phyloP scores from a whole-genome alignment of 2,329 filamentous ascomycete species.

The Trichoderma brevicompactum region DNA sequence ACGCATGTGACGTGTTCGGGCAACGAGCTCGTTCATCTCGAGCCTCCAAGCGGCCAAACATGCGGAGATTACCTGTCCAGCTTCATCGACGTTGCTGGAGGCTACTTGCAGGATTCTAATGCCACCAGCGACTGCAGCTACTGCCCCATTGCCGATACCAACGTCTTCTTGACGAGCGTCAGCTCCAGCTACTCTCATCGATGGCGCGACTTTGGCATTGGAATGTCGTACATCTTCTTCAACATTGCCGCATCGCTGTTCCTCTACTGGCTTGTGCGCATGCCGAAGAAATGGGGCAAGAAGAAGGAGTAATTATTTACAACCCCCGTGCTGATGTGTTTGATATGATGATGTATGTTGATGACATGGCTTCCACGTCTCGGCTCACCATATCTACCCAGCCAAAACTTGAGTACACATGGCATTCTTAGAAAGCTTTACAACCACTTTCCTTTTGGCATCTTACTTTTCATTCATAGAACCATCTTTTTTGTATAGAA shows the following conservation, averaged over 20 bases:
- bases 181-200: conserved; percentile 16
- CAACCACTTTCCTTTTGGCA: not conserved
- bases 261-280: conserved; percentile 23
- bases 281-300: conserved; percentile 48
- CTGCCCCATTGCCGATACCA: conserved; percentile 20
- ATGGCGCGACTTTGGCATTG: conserved; percentile 25
- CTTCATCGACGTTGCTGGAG: conserved; percentile 47
- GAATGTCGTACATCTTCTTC: conserved; percentile 16
- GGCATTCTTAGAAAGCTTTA: too few species aligned
- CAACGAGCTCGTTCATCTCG: conserved; percentile 55
- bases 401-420: too few species aligned
- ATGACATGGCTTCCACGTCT: too few species aligned
- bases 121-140: conserved; percentile 18
- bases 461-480: conserved; percentile 1
- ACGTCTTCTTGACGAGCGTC: conserved; percentile 17
- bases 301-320: conserved; percentile 5
- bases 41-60: conserved; percentile 55
- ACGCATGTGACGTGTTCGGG: conserved; percentile 52
- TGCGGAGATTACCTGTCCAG: conserved; percentile 61
- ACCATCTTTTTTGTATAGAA: not conserved
- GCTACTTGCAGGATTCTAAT: conserved; percentile 6
- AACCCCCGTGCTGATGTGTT: not conserved
- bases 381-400: too few species aligned
- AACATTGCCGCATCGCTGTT: conserved; percentile 22
- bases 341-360: too few species aligned